Conservation (phyloP, 257 asterid genomes). For the Solanum chiquidenum region DNA sequence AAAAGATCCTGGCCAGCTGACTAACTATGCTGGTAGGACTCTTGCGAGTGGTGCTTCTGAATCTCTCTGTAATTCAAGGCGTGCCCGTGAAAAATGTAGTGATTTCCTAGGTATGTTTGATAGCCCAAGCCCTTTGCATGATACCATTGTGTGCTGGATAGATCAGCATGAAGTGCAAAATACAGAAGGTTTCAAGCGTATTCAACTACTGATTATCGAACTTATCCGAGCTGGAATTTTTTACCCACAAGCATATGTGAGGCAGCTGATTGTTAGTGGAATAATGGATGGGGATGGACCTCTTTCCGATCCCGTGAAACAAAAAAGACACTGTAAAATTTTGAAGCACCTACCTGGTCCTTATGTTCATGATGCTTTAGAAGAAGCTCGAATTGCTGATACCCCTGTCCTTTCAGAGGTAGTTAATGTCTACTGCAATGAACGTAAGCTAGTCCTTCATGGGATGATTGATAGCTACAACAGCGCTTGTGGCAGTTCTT, state of each 20-base stretch:
- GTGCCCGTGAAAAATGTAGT: slow-evolving; percentile 26
- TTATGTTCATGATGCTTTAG: slow-evolving; percentile 50
- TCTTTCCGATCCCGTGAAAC: slow-evolving; percentile 42
- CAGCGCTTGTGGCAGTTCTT: slow-evolving; percentile 16
- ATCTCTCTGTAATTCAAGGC: slow-evolving; percentile 9
- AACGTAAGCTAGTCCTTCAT: slow-evolving; percentile 68
- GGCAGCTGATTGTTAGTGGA: slow-evolving; percentile 94
- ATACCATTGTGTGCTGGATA: slow-evolving; percentile 86
- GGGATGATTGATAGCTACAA: slow-evolving; percentile 42
- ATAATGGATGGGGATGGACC: slow-evolving; percentile 66
- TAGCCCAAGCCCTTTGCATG: slow-evolving; percentile 88
- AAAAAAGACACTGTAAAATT: slow-evolving; percentile 73
- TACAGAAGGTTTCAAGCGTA: slow-evolving; percentile 64
- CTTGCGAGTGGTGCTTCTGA: slow-evolving; percentile 11
- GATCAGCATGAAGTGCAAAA: slow-evolving; percentile 95
- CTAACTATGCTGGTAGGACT: slow-evolving; percentile 6
- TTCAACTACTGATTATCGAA: slow-evolving; percentile 73
- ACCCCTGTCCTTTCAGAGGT: slow-evolving; percentile 43
- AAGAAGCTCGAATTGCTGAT: slow-evolving; percentile 57
- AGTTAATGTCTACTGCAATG: slow-evolving; percentile 57
- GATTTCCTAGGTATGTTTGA: slow-evolving; percentile 39
- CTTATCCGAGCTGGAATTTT: slow-evolving; percentile 70
- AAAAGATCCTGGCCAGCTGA: slow-evolving; percentile 11
- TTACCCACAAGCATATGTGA: slow-evolving; percentile 80
- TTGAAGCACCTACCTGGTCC: slow-evolving; percentile 81